phyloP scores from a whole-genome alignment of 148 eudicot species.

The Persicaria tinctoria region DNA sequence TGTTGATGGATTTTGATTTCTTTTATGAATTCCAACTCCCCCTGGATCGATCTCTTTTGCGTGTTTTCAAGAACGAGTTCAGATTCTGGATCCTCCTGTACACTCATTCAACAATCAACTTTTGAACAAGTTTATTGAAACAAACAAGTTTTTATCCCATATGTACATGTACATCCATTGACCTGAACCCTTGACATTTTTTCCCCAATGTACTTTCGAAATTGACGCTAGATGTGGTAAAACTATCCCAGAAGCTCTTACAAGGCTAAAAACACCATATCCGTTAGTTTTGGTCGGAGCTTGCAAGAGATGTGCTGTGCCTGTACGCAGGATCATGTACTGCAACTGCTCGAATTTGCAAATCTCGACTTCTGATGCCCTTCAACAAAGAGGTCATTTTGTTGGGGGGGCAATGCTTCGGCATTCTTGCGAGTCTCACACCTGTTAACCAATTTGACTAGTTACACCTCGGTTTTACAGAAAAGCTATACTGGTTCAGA shows the following conservation, averaged over 20 bases:
- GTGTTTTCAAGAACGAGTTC: background rate
- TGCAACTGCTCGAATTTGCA: background rate
- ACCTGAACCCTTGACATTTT: background rate
- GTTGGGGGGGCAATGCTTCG: background rate
- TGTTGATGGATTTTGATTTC: too few species aligned
- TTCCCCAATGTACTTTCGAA: background rate
- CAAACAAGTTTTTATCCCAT: background rate
- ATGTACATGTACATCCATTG: background rate
- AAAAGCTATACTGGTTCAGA: background rate
- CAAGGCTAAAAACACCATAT: background rate
- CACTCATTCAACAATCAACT: constrained; percentile 4
- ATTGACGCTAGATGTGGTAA: background rate
- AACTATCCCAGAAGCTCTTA: background rate
- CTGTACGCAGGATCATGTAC: background rate
- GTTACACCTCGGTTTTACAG: background rate
- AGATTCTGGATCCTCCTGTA: background rate
- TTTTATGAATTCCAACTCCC: too few species aligned
- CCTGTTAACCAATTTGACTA: background rate
- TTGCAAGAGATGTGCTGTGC: background rate
- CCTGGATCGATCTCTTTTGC: background rate
- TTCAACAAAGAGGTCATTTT: background rate
- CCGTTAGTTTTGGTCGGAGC: background rate
- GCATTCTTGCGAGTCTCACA: background rate
- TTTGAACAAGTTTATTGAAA: background rate
- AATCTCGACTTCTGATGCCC: background rate